Conservation (phyloP, 306 rosid species). For the Glycine soja region DNA sequence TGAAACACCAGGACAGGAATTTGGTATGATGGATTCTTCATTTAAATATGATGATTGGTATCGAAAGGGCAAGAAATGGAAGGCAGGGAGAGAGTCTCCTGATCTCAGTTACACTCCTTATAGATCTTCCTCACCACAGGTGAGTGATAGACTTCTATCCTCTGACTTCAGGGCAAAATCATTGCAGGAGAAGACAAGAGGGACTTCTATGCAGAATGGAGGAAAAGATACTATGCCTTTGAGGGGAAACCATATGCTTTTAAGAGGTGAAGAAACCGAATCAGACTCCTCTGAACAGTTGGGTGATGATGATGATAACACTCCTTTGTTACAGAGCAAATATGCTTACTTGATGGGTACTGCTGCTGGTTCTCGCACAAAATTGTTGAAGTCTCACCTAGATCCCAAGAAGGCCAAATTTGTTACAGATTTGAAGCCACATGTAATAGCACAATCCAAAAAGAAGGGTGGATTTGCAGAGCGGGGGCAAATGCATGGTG, state of each 20-base stretch:
- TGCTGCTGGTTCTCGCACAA: constrained; percentile 65
- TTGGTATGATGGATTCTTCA: constrained; percentile 62
- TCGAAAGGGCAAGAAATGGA: constrained; percentile 72
- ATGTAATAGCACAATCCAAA: constrained; percentile 55
- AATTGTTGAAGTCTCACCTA: constrained; percentile 59
- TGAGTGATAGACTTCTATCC: constrained; percentile 62
- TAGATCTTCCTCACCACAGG: constrained; percentile 81
- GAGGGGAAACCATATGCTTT: constrained; percentile 58
- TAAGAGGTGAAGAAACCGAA: constrained; percentile 84
- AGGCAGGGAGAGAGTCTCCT: constrained; percentile 73
- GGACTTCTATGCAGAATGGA: constrained; percentile 62
- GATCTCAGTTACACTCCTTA: constrained; percentile 66
- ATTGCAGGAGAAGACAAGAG: constrained; percentile 66
- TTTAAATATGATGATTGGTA: constrained; percentile 69
- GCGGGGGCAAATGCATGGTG: constrained; percentile 56
- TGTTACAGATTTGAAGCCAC: constrained; percentile 61
- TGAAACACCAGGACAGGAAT: constrained; percentile 62
- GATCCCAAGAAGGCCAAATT: constrained; percentile 68
- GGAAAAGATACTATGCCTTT: constrained; percentile 54
- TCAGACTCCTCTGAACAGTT: constrained; percentile 92
- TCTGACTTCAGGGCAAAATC: constrained; percentile 72
- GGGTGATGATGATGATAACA: constrained; percentile 80
- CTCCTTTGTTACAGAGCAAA: constrained; percentile 79
- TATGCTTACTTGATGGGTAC: constrained; percentile 66
- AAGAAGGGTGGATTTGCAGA: constrained; percentile 60